Base-by-base conservation (phyloP, 768 basidiomycete genomes). In the Collybia nuda region DNA sequence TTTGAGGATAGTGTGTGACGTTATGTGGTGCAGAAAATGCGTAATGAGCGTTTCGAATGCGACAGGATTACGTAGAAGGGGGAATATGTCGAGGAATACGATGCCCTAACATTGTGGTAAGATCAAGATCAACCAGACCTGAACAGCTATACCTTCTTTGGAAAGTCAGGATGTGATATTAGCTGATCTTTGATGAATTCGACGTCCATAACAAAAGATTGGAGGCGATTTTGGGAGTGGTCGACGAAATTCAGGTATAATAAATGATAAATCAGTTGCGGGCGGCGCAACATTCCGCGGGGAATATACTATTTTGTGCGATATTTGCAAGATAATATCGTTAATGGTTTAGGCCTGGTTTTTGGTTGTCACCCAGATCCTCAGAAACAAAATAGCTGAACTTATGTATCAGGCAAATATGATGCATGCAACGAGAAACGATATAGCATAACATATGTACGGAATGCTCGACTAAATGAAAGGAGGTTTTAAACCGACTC, bases 81-180 rank as follows among this genome's bases (percentile, higher is more conserved):
- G 97, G 69, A 98, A 94, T 60, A 98, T 90, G 68, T 99, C 97
- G 49, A 95, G 74, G 70, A 99, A 99, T 42, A 78, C 78, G 63
- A 99, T 82, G 11, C 96, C 96, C 91, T 47, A 8, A 11, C 2
- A 47, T 32, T 95, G 21, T 15, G 32, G 17, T 26, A 19, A 37
- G 23, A 18, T 24, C 32, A 23, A 36, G n/a, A 14, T 6, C 17
- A 41, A 40, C 19, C 3, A 15, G 12, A 35, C 40, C 35, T 44
- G 17, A 26, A 28, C 23, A 37, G 40, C 46, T 24, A 36, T 12
- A 92, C 94, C 81, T 93, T 89, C 75, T 92, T 90, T 12, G 95
- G 95, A 61, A 96, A 98, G 65, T 95, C 86, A 6, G 80, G 71
- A 63, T 91, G 80, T 18, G 72, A 67, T 17, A 67, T 78, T 50